Percentiles rank a stretch among this genome's conserved stretches.
Conservation (phyloP, 2,329 filamentous ascomycete species). For the Arthrobotrys sinensis region DNA sequence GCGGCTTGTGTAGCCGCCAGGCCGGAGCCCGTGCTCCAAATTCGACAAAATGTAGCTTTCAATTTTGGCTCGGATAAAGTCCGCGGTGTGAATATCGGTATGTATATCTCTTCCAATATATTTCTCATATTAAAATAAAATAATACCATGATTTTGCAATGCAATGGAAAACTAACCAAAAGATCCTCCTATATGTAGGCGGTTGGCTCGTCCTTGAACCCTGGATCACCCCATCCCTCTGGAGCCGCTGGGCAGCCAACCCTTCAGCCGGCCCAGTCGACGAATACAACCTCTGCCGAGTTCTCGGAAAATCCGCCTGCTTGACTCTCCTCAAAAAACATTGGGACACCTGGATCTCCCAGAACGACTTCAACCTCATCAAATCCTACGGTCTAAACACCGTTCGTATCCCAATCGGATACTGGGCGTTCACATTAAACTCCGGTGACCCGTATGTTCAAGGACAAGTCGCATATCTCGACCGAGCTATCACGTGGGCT, state of each 20-base stretch:
- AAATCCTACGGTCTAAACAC: constrained; percentile 75
- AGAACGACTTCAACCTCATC: constrained; percentile 73
- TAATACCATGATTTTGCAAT: neutral
- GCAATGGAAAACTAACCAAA: constrained; percentile 22
- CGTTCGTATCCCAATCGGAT: constrained; percentile 77
- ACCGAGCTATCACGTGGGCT: constrained; percentile 75
- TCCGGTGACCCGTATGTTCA: constrained; percentile 75
- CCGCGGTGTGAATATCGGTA: constrained; percentile 66
- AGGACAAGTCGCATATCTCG: constrained; percentile 74
- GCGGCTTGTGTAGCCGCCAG: constrained; percentile 43
- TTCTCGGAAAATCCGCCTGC: constrained; percentile 71
- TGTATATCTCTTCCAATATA: neutral
- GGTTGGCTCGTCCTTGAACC: constrained; percentile 67
- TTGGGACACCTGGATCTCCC: constrained; percentile 74
- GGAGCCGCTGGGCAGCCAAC: constrained; percentile 66
- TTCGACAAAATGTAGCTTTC: constrained; percentile 67
- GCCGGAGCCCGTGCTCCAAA: constrained; percentile 29
- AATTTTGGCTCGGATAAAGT: constrained; percentile 71
- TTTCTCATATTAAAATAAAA: neutral
- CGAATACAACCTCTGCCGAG: constrained; percentile 72
- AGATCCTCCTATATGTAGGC: constrained; percentile 59
- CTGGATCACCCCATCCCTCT: constrained; percentile 75
- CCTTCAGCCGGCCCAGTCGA: constrained; percentile 71
- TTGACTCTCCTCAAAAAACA: constrained; percentile 71
- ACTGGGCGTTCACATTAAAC: constrained; percentile 75